Base-by-base conservation (phyloP, 2,329 filamentous ascomycete species). In the Diaporthe amygdali region DNA sequence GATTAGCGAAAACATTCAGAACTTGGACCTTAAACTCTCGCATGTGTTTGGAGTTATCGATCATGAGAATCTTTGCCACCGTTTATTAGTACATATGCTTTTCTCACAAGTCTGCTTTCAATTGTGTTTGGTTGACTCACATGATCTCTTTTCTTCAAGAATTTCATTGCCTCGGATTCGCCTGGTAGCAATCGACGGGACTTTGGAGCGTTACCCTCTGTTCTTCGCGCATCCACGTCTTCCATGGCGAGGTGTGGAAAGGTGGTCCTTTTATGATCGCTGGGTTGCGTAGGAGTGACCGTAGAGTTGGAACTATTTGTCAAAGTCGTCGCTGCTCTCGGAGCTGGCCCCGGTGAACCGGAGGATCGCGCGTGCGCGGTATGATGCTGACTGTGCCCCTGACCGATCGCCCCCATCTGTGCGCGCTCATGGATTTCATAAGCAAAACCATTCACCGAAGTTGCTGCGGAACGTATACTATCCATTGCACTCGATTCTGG, bases 91-190 rank as follows among this genome's bases (percentile, higher is more conserved):
- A 14, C 7, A 41, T 20, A 0, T 5, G 3, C 15, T 2, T n/a
- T 32, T 2, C 2, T 1, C 2, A 12, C 7, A 6, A 7, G 2
- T 22, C 25, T 3, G 1, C 17, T 1, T 9, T 32, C 5, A 44
- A 9, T 1, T 46, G 7, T 25, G 14, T 7, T 15, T 20, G 5
- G 4, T 0, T 44, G 30, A 67, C 64, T 67, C 2, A 55, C 64
- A 55, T 67, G 64, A 30, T 67, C 64, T 55, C 64, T 17, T 12
- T 46, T 32, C 25, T 55, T 39, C 49, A 67, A 15, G 5, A 46
- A 25, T 0, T 2, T 3, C 64, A 67, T 67, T 4, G 64, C 64
- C 2, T 46, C 37, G 9, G 34, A 20, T 27, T 67, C 49, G 8
- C 64, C 64, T 2, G 0, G 7, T 9, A 67, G 49, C n/a, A n/a